These are phyloP conservation scores for Suhomyces choctaworum DNA, from an alignment of 1,139 yeast species.

Conservation along the genomic window DNA sequence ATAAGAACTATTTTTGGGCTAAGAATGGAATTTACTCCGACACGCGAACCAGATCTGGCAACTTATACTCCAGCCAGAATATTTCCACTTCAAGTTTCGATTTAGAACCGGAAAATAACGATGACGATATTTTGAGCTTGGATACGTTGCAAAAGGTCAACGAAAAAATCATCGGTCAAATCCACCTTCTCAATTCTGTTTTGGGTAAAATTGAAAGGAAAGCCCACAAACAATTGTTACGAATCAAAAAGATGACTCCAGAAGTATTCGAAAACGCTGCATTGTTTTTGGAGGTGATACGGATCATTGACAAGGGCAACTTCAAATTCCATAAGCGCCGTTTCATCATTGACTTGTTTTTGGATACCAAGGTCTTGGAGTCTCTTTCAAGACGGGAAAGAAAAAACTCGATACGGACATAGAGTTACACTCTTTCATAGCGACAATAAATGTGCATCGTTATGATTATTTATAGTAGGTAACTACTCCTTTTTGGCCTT, in stretches of 20 bases:
- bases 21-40: slow-evolving; percentile 4
- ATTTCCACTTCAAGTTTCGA: slow-evolving; percentile 7
- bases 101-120: slow-evolving; percentile 3
- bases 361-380: slow-evolving; percentile 57
- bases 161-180: slow-evolving; percentile 44
- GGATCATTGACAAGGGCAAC: slow-evolving; percentile 64
- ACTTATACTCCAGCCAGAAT: slow-evolving; percentile 2
- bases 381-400: slow-evolving; percentile 47
- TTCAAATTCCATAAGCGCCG: slow-evolving; percentile 52
- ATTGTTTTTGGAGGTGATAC: slow-evolving; percentile 60
- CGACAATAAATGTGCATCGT: too few relatives aligned
- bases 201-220: slow-evolving; percentile 66
- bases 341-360: slow-evolving; percentile 67
- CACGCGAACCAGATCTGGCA: neutral
- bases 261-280: slow-evolving; percentile 57
- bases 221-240: slow-evolving; percentile 62
- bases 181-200: slow-evolving; percentile 61
- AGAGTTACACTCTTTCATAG: too few relatives aligned
- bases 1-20: slow-evolving; percentile 6
- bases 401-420: slow-evolving; percentile 16
- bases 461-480: too few relatives aligned
- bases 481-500: slow-evolving; percentile 4
- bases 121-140: slow-evolving; percentile 10
- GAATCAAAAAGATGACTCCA: slow-evolving; percentile 54
- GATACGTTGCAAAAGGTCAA: slow-evolving; percentile 25